Conservation (phyloP, 768 basidiomycete genomes). For the Boletus reticulatus region DNA sequence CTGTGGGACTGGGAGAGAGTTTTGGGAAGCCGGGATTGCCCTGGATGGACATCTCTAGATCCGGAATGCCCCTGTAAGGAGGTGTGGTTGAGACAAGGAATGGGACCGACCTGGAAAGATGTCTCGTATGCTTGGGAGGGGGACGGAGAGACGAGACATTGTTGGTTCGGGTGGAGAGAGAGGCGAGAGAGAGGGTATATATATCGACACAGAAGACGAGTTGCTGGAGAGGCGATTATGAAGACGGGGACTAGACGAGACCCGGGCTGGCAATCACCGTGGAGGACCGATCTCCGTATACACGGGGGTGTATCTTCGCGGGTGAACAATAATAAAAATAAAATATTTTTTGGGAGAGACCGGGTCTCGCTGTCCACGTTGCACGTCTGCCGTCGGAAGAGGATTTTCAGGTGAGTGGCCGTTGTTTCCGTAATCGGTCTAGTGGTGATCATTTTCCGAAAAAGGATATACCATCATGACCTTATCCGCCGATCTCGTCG, state of each 20-base stretch:
- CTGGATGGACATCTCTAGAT: conserved; percentile 24
- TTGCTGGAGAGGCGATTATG: too few species aligned
- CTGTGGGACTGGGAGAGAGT: not conserved
- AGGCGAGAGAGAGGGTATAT: conserved; percentile 7
- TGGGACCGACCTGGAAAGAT: conserved; percentile 50
- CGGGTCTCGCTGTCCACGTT: not conserved
- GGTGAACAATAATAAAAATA: not conserved
- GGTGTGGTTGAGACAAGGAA: not conserved
- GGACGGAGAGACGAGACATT: conserved; percentile 28
- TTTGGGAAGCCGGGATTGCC: not conserved
- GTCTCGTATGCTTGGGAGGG: conserved; percentile 51
- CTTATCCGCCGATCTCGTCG: conserved; percentile 39
- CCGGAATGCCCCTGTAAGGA: conserved; percentile 7
- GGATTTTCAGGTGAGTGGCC: not conserved
- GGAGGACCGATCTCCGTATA: conserved; percentile 17
- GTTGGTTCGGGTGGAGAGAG: not conserved
- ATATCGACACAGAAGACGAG: not conserved
- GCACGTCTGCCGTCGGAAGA: not conserved
- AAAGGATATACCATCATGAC: conserved; percentile 20
- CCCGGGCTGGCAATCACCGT: conserved; percentile 30
- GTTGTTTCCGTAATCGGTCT: conserved; percentile 17
- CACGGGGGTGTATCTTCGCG: conserved; percentile 12
- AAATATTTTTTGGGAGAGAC: too few species aligned
- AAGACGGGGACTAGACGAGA: conserved; percentile 21
- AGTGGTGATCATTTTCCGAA: conserved; percentile 34